Evolutionary conservation across 148 eudicot genomes (phyloP).

Genomic region (Tetragonia tetragonoides): DNA sequence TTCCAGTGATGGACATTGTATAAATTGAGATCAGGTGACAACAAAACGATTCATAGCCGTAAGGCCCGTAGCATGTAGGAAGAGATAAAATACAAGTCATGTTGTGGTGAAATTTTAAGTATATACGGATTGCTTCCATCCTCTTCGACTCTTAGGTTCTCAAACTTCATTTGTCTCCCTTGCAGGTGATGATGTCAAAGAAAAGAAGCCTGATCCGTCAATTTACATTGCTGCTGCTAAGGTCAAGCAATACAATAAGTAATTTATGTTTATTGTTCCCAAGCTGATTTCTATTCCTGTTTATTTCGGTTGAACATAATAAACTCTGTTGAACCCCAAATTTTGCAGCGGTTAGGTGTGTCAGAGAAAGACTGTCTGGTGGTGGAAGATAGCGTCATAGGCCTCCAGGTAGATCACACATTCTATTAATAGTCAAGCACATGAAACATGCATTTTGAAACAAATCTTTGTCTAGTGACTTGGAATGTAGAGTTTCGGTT

Average conservation of each 20-base stretch:
- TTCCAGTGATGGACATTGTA: neutral
- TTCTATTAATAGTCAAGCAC: neutral
- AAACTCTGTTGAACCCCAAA: slow-evolving; percentile 9
- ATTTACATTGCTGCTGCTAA: slow-evolving; percentile 76
- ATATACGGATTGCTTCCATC: neutral
- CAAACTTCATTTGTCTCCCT: neutral
- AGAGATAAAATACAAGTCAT: neutral
- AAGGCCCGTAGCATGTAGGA: slow-evolving; percentile 4
- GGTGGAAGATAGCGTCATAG: slow-evolving; percentile 93
- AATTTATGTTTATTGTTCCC: neutral
- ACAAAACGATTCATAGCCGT: neutral
- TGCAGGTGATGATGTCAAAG: slow-evolving; percentile 95
- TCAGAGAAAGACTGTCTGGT: slow-evolving; percentile 72
- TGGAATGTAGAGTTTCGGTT: neutral
- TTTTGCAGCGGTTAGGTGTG: slow-evolving; percentile 69
- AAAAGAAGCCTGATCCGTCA: slow-evolving; percentile 95
- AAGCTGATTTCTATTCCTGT: neutral
- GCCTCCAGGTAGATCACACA: slow-evolving; percentile 66
- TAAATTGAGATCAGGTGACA: neutral
- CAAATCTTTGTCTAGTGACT: neutral
- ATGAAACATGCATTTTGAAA: neutral
- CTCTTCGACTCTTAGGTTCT: neutral
- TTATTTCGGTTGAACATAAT: neutral
- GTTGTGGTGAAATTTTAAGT: neutral
- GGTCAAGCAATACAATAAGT: slow-evolving; percentile 34